Conservation (phyloP, 1,139 yeast genomes). For the Hansenula lynferdii region DNA sequence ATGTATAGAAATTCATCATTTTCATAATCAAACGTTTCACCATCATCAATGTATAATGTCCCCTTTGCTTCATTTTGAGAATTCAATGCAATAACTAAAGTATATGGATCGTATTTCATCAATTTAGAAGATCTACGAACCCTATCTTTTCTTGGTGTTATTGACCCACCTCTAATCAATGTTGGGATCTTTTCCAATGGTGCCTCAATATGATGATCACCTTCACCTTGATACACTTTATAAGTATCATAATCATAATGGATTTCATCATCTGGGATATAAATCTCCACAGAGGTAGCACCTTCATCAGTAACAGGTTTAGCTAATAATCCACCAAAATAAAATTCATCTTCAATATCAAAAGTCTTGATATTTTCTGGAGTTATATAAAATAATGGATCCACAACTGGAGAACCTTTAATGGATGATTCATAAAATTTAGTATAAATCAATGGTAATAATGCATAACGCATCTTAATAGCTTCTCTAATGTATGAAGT, state of each 20-base stretch:
- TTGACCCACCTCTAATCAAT: constrained; percentile 71
- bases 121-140: constrained; percentile 74
- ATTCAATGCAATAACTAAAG: constrained; percentile 62
- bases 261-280: constrained; percentile 59
- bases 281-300: constrained; percentile 39
- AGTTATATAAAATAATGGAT: constrained; percentile 67
- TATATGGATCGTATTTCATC: constrained; percentile 81
- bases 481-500: constrained; percentile 67
- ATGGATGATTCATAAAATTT: constrained; percentile 63
- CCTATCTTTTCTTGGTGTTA: constrained; percentile 63
- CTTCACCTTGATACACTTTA: constrained; percentile 31
- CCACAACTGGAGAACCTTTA: constrained; percentile 66
- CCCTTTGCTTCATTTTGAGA: constrained; percentile 48
- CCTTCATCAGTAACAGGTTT: constrained; percentile 74
- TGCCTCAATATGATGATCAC: constrained; percentile 37
- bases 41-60: constrained; percentile 74
- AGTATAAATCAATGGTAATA: constrained; percentile 79
- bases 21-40: constrained; percentile 61
- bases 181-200: constrained; percentile 67
- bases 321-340: constrained; percentile 74
- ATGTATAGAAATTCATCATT: constrained; percentile 43
- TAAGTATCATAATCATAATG: constrained; percentile 58
- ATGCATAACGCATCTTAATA: constrained; percentile 62
- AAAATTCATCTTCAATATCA: constrained; percentile 79
- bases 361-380: constrained; percentile 49